Conservation (phyloP, 345 rosid genomes). For the Euphorbia pulcherrima region DNA sequence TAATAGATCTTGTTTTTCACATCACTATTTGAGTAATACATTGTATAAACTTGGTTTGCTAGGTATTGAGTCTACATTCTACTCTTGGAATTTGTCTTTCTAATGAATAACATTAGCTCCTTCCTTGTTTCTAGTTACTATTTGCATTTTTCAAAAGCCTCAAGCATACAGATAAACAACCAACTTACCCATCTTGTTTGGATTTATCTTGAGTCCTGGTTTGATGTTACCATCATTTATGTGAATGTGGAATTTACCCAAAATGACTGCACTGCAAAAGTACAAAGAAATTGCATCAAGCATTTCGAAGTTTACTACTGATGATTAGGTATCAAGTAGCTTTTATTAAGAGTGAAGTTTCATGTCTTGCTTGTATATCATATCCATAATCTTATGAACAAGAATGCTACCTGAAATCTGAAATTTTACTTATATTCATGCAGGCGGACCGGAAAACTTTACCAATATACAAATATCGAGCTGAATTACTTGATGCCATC, state of each 20-base stretch:
- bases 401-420: constrained; percentile 2
- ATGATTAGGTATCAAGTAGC: neutral
- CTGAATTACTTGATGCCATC: constrained; percentile 72
- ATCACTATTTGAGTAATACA: neutral
- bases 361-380: neutral
- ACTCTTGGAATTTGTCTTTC: neutral
- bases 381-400: neutral
- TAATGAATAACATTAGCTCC: neutral
- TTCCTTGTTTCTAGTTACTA: neutral
- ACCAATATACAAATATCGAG: constrained; percentile 83
- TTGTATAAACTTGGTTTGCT: neutral
- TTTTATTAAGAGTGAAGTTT: neutral
- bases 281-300: neutral
- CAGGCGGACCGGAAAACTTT: constrained; percentile 83
- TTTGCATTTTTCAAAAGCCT: neutral
- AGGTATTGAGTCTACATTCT: neutral
- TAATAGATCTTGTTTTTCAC: neutral
- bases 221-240: neutral
- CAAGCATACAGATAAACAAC: neutral
- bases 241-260: neutral
- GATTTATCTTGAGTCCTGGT: neutral
- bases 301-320: neutral
- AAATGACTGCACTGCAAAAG: neutral
- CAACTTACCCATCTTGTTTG: neutral
- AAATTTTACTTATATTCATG: constrained; percentile 10